These are phyloP conservation scores for Clitopilus hobsonii DNA, from an alignment of 768 basidiomycete species.

Conservation along the genomic window DNA sequence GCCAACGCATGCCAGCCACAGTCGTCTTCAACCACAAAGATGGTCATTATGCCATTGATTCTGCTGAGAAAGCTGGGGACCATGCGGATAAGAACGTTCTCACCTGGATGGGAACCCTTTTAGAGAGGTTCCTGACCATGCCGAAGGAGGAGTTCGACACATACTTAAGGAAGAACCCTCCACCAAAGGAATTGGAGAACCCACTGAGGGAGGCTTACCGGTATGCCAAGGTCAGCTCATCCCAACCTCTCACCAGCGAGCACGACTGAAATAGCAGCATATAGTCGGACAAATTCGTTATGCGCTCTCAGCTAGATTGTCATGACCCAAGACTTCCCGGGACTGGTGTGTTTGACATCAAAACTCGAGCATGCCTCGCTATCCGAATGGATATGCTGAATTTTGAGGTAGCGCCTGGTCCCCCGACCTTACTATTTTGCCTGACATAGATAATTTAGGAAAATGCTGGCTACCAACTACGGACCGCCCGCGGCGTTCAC, in stretches of 20 bases:
- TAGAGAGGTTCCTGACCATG: conserved; percentile 85
- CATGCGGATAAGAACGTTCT: conserved; percentile 62
- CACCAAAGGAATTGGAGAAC: conserved; percentile 18
- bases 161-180: conserved; percentile 36
- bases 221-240: conserved; percentile 65
- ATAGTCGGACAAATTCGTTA: conserved; percentile 63
- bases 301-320: conserved; percentile 96
- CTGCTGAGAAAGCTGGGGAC: conserved; percentile 33
- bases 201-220: conserved; percentile 71
- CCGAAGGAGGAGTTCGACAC: conserved; percentile 57
- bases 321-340: conserved; percentile 78
- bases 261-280: conserved; percentile 1
- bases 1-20: conserved; percentile 72
- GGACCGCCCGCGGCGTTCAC: conserved; percentile 49
- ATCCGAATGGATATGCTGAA: conserved; percentile 86
- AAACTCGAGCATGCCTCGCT: conserved; percentile 83
- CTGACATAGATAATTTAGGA: conserved; percentile 38
- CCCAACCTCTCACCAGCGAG: neutral
- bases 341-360: conserved; percentile 92
- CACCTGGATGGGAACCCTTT: conserved; percentile 77
- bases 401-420: conserved; percentile 70
- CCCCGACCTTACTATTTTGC: too few species aligned
- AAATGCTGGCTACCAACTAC: conserved; percentile 76
- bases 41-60: conserved; percentile 67
- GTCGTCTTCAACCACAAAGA: conserved; percentile 62